A percentile compares a stretch with the other conserved stretches of the same genome.
Evolutionary conservation across 345 rosid species (phyloP).

Genomic region (Laguncularia racemosa): DNA sequence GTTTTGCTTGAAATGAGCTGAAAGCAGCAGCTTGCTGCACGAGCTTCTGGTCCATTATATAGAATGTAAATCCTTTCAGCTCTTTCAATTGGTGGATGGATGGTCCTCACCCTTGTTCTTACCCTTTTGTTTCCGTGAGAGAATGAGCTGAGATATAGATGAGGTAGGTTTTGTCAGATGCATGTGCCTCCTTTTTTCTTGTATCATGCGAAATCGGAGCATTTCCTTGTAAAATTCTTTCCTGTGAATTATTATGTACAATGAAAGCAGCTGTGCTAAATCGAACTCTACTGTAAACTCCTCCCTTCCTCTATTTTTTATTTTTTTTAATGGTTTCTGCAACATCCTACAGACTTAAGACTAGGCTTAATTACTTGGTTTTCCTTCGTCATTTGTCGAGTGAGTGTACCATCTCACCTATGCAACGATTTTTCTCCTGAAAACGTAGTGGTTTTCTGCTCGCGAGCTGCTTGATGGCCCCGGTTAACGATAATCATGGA

Average conservation of each 20-base stretch:
- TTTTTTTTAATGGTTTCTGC: background rate
- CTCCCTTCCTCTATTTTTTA: conserved; percentile 1
- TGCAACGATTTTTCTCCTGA: no score
- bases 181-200: background rate
- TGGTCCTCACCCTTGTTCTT: no score
- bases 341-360: background rate
- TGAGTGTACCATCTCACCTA: no score
- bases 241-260: conserved; percentile 6
- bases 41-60: no score
- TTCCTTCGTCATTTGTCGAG: no score
- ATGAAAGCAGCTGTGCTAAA: background rate
- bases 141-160: conserved; percentile 3
- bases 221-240: conserved; percentile 2
- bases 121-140: background rate
- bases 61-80: no score
- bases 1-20: background rate
- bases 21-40: conserved; percentile 8
- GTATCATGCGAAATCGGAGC: background rate
- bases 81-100: no score
- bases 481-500: no score
- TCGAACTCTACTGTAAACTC: background rate
- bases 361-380: background rate
- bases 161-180: conserved; percentile 5
- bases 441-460: no score
- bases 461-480: no score